Base-by-base conservation (phyloP, 495 filamentous ascomycete species). In the Hypoxylon fragiforme region DNA sequence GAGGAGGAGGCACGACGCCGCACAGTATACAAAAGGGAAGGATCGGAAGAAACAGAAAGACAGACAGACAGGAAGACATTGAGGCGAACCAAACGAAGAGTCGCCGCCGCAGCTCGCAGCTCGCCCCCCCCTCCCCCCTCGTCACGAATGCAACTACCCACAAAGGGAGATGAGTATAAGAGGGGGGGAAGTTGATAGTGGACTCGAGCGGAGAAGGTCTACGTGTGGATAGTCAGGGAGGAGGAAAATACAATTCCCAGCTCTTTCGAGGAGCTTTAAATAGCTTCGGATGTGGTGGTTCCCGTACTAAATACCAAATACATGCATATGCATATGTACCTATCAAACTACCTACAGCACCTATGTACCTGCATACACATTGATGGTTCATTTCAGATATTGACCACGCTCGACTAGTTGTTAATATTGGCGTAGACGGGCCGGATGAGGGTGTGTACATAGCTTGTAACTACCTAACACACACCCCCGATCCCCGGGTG, bases 1-100 rank as follows among this genome's bases (percentile, higher is more conserved):
- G n/a, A n/a, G n/a, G n/a, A n/a, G n/a, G n/a, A n/a, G 48, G 48
- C 32, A 43, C 42, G 50, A 55, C 41, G 31, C 38, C 26, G 57
- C 40, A 50, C 26, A 46, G 54, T 32, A 35, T 20, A n/a, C n/a
- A n/a, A n/a, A 40, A 57, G 24, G 20, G 26, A 40, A 34, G 46
- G 24, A 4, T 18, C 34, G 11, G 16, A 41, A 20, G 36, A 28
- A 38, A 24, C 2, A 21, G 13, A 40, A 15, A 44, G 30, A 28
- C 24, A 28, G 4, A 28, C 24, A 4, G 47, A 44, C 19, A 22
- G 36, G 16, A 31, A 7, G 42, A 36, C n/a, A n/a, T n/a, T n/a
- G n/a, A n/a, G n/a, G n/a, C n/a, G n/a, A n/a, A n/a, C 32, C 24
- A 44, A 26, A 34, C 14, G 26, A 35, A 36, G 37, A 42, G 30